Percentiles rank a stretch among this genome's conserved stretches.
Conservation (phyloP, 495 filamentous ascomycete species). For the Mycothermus thermophilus region DNA sequence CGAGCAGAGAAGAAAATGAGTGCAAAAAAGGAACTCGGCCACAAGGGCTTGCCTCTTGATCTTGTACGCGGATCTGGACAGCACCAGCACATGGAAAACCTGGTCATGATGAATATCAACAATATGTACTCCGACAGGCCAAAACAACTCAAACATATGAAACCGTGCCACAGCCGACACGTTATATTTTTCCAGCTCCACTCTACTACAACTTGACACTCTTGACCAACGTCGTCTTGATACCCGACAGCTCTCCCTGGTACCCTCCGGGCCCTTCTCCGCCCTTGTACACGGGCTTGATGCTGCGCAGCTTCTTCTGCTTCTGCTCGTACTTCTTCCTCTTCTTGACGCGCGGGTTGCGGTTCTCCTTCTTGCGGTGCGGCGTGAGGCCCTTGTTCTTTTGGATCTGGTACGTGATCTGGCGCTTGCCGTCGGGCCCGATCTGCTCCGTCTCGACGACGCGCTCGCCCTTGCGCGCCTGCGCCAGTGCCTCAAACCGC, state of each 20-base stretch:
- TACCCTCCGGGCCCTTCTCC: slow-evolving; percentile 82
- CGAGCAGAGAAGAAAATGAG: too few relatives aligned
- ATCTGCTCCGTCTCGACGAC: slow-evolving; percentile 50
- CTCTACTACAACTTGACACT: slow-evolving; percentile 84
- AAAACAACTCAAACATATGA: too few relatives aligned
- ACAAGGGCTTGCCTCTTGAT: too few relatives aligned
- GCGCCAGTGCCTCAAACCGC: slow-evolving; percentile 28
- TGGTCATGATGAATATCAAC: too few relatives aligned
- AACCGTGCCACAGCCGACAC: background rate
- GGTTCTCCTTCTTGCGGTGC: slow-evolving; percentile 75
- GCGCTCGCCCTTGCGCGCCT: slow-evolving; percentile 33
- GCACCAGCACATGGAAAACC: too few relatives aligned
- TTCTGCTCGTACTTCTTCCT: slow-evolving; percentile 82
- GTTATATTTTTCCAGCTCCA: slow-evolving; percentile 48
- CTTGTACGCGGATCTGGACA: too few relatives aligned
- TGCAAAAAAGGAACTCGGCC: too few relatives aligned
- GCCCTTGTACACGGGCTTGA: slow-evolving; percentile 72
- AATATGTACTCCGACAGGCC: too few relatives aligned
- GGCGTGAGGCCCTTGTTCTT: slow-evolving; percentile 95
- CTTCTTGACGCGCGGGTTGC: slow-evolving; percentile 97
- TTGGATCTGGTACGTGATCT: slow-evolving; percentile 80
- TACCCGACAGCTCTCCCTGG: slow-evolving; percentile 84
- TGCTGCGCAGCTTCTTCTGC: slow-evolving; percentile 82
- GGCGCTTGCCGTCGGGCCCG: slow-evolving; percentile 65
- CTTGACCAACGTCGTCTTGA: slow-evolving; percentile 86